Conservation (phyloP, 2,329 filamentous ascomycete genomes). For the Rhynchosporium secalis region DNA sequence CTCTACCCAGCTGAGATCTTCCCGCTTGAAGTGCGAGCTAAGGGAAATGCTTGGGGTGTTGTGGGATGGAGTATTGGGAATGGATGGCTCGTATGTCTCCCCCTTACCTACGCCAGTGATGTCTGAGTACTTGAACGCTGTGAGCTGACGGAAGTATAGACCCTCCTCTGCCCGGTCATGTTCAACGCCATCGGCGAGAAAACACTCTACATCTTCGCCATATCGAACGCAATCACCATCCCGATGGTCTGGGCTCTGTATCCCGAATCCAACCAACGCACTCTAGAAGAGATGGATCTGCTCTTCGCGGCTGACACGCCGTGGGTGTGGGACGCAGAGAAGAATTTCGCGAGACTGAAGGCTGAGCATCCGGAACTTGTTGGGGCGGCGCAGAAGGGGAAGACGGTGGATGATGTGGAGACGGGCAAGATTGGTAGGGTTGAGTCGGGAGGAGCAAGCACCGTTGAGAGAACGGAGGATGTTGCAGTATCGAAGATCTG, state of each 20-base stretch:
- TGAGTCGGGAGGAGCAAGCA: background rate
- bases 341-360: slow-evolving; percentile 61
- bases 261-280: slow-evolving; percentile 72
- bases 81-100: slow-evolving; percentile 55
- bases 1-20: slow-evolving; percentile 74
- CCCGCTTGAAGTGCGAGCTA: slow-evolving; percentile 67
- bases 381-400: slow-evolving; percentile 8
- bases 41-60: slow-evolving; percentile 75
- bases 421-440: slow-evolving; percentile 6
- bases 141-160: slow-evolving; percentile 37
- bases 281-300: slow-evolving; percentile 73
- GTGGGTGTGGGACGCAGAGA: slow-evolving; percentile 72
- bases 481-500: background rate
- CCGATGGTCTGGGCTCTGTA: slow-evolving; percentile 69
- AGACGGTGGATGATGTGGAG: slow-evolving; percentile 10
- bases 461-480: background rate
- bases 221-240: slow-evolving; percentile 64
- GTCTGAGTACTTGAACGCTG: background rate
- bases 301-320: slow-evolving; percentile 66
- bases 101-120: background rate
- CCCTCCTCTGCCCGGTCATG: slow-evolving; percentile 41
- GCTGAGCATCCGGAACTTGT: slow-evolving; percentile 56
- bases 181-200: slow-evolving; percentile 64
- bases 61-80: slow-evolving; percentile 77
- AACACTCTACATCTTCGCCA: slow-evolving; percentile 73